Evolutionary conservation across 441 rosid genomes (phyloP), one percentile per base, ranked within the genome.

Genomic region (Bruguiera hainesii): DNA sequence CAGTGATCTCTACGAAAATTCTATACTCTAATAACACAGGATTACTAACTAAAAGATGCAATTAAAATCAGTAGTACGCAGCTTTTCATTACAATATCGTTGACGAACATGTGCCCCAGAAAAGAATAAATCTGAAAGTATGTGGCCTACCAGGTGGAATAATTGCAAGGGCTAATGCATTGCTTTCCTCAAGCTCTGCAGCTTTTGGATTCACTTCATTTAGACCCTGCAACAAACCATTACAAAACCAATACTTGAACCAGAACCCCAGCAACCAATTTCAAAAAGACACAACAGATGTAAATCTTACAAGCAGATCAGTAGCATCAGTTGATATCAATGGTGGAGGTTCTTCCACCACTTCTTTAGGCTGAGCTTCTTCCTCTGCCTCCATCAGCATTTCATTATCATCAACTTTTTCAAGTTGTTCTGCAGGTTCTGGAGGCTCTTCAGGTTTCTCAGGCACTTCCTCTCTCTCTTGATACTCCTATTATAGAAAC

Each of bases 151-250:
- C 90, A 39, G 80, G 80, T 56, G 85, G 89, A 71, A 87, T 60
- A 64, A 94, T 94, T n/a, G 98, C 99, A 50, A 94, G 97, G 71
- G 99, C 96, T 42, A 89, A 72, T 28, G 99, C 99, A 56, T 94
- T 94, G 67, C 65, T 84, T 78, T 89, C 85, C 74, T 88, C 96
- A 28, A 94, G 78, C 66, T 88, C 90, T 52, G 83, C 72, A 53
- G 91, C 91, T 72, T 73, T 79, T 31, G 96, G 88, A 71, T 91
- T 85, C 52, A 87, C 50, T 82, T 94, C 99, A 63, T 72, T 77
- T 67, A 90, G 65, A 65, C 97, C 97, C 99, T 94, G 33, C 30
- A 67, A 18, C n/a, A 55, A 69, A 69, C 7, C 8, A 4, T 21
- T 18, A 0, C 1, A 15, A 64, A 6, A 29, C 1, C 53, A 20